phyloP scores from a whole-genome alignment of 805 yeast genomes.

The Candida incommunis region DNA sequence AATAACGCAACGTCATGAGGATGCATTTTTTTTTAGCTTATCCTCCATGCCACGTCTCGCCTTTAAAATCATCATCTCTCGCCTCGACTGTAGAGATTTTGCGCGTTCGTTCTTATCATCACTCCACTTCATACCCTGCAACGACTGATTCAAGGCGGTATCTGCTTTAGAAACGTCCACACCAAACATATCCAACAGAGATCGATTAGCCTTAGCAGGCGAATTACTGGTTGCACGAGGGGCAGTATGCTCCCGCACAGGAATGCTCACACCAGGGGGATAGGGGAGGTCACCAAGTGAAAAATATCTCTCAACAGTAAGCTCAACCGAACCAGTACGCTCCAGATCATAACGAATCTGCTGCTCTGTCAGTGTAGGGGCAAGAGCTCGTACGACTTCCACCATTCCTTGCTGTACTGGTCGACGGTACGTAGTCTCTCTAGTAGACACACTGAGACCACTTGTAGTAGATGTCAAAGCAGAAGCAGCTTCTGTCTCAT shows the following conservation, averaged over 20 bases:
- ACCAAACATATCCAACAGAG: background rate
- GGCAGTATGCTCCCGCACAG: conserved; percentile 2
- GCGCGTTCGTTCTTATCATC: conserved; percentile 26
- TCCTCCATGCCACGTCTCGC: conserved; percentile 41
- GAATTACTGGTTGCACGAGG: background rate
- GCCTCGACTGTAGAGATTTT: conserved; percentile 29
- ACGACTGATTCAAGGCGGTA: conserved; percentile 16
- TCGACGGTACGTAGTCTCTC: conserved; percentile 5
- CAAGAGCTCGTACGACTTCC: conserved; percentile 62
- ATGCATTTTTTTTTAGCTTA: background rate
- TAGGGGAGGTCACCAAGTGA: conserved; percentile 43
- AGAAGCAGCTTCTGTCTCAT: background rate
- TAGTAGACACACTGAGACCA: background rate
- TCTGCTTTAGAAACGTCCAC: conserved; percentile 3
- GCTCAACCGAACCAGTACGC: conserved; percentile 60
- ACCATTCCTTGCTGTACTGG: conserved; percentile 35
- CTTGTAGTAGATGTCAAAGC: background rate
- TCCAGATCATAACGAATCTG: conserved; percentile 58
- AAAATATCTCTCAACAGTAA: conserved; percentile 53
- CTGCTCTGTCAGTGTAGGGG: conserved; percentile 46
- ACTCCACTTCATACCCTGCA: conserved; percentile 23
- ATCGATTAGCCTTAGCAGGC: background rate
- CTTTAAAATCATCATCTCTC: conserved; percentile 38
- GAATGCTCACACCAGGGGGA: conserved; percentile 10
- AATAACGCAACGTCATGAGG: background rate